These are phyloP conservation scores for Eucalyptus sp. DNA, from an alignment of 345 rosid species.

Conservation along the genomic window DNA sequence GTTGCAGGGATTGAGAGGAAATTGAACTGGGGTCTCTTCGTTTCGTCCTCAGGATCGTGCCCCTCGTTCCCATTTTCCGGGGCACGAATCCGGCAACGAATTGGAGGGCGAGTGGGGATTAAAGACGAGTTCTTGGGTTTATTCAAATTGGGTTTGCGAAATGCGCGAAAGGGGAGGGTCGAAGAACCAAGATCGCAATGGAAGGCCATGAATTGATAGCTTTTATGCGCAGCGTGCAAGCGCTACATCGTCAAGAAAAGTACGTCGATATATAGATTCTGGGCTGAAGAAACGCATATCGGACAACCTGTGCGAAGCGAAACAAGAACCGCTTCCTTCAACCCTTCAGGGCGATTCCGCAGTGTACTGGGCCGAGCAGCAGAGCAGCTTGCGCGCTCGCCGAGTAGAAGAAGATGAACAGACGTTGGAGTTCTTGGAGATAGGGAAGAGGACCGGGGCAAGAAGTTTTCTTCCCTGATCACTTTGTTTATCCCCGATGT, in stretches of 20 bases:
- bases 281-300: background rate
- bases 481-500: background rate
- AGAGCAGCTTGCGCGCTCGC: background rate
- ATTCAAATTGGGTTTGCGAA: background rate
- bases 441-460: background rate
- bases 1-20: constrained; percentile 54
- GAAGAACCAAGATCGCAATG: background rate
- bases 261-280: background rate
- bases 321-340: background rate
- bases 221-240: background rate
- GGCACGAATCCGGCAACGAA: constrained; percentile 23
- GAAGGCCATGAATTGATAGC: background rate
- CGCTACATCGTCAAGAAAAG: background rate
- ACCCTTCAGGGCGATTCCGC: background rate
- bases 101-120: constrained; percentile 1
- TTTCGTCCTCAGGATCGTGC: constrained; percentile 1
- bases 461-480: background rate
- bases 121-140: background rate
- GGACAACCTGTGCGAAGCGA: background rate
- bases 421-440: background rate
- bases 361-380: background rate
- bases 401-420: background rate
- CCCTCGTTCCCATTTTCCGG: background rate
- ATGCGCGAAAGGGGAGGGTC: background rate
- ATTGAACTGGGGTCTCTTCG: constrained; percentile 20